Conservation (phyloP, 2,329 filamentous ascomycete genomes). For the Diaporthe vaccinii region DNA sequence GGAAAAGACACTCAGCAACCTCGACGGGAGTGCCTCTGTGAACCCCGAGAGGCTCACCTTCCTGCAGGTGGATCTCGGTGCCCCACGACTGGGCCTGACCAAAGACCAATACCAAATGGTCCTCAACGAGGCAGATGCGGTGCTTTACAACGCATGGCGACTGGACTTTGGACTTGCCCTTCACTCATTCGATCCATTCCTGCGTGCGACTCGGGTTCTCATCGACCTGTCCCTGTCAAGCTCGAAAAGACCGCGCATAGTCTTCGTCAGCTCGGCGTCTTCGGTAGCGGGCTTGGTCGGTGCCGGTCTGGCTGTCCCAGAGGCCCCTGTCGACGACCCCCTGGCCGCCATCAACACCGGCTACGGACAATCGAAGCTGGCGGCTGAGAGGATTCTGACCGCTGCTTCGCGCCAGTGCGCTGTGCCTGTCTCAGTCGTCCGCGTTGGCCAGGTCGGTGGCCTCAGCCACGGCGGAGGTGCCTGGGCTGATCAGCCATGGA, state of each 20-base stretch:
- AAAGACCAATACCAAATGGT: background rate
- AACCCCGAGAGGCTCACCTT: background rate
- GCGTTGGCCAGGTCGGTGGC: slow-evolving; percentile 44
- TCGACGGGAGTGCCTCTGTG: background rate
- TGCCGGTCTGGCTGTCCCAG: background rate
- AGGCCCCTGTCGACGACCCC: slow-evolving; percentile 8
- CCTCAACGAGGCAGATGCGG: slow-evolving; percentile 37
- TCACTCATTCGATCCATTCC: slow-evolving; percentile 44
- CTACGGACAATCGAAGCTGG: slow-evolving; percentile 46
- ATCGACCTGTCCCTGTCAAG: slow-evolving; percentile 41
- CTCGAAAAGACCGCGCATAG: background rate
- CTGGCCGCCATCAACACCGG: slow-evolving; percentile 39
- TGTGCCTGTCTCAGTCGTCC: slow-evolving; percentile 43
- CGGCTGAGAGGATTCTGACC: slow-evolving; percentile 42
- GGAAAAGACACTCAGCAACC: background rate
- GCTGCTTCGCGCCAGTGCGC: slow-evolving; percentile 30
- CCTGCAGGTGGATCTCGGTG: background rate
- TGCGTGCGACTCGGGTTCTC: slow-evolving; percentile 39
- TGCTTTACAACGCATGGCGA: slow-evolving; percentile 46
- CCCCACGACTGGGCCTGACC: background rate
- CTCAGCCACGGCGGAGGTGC: background rate
- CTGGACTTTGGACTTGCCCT: slow-evolving; percentile 45
- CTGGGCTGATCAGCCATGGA: slow-evolving; percentile 46
- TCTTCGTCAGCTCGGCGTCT: slow-evolving; percentile 31
- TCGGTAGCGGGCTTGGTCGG: slow-evolving; percentile 5